Evolutionary conservation across 164 flowering plant genomes (phyloP).

Genomic region (Nymphaea thermarum): DNA sequence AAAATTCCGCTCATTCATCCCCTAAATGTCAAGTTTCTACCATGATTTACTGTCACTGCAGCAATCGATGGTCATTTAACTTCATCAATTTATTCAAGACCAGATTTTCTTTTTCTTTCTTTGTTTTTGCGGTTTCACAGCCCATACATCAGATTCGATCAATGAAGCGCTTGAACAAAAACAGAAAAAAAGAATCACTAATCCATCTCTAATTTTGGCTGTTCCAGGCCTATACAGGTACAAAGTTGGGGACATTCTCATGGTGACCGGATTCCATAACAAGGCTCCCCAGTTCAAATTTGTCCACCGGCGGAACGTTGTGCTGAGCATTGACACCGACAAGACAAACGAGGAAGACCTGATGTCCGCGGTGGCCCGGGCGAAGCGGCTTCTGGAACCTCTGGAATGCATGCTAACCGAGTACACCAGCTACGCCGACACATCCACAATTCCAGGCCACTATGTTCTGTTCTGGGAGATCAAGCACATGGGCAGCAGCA

Average conservation of each 20-base stretch:
- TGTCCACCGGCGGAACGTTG: constrained; percentile 49
- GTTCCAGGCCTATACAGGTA: constrained; percentile 53
- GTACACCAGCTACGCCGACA: constrained; percentile 58
- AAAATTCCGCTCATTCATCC: too few species aligned
- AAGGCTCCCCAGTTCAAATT: constrained; percentile 58
- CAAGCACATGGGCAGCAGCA: constrained; percentile 5
- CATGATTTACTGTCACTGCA: too few species aligned
- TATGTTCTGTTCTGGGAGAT: constrained; percentile 63
- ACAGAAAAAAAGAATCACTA: too few species aligned
- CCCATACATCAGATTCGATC: too few species aligned
- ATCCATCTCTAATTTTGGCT: background rate
- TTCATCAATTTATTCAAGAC: too few species aligned
- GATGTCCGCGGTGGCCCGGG: constrained; percentile 37
- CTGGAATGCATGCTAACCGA: constrained; percentile 35
- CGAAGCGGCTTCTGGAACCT: constrained; percentile 26
- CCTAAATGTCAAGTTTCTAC: too few species aligned
- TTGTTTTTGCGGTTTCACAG: too few species aligned
- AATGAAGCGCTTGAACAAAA: too few species aligned
- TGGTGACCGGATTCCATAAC: constrained; percentile 64
- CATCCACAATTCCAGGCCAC: constrained; percentile 54
- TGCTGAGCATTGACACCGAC: constrained; percentile 53
- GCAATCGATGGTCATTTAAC: too few species aligned
- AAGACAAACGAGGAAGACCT: constrained; percentile 64
- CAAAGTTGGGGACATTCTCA: constrained; percentile 51
- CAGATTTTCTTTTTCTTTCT: too few species aligned